Conservation (phyloP, 2,329 filamentous ascomycete species). For the Chalara sp. region DNA sequence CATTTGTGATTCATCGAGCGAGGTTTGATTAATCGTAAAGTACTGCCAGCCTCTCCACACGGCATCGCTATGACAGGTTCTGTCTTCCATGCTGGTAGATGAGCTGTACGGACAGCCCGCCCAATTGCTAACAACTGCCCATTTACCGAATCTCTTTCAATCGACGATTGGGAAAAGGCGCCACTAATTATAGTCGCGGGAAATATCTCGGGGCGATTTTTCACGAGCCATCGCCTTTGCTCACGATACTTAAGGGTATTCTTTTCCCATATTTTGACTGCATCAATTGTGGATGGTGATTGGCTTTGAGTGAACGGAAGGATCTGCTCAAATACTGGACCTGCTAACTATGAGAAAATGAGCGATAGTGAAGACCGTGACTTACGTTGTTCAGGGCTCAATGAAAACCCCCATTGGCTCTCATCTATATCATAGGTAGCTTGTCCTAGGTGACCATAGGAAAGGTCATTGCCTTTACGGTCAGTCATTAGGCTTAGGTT, state of each 20-base stretch:
- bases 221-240: conserved; percentile 20
- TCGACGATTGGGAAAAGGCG: conserved; percentile 1
- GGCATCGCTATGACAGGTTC: conserved; percentile 20
- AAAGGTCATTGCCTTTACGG: conserved; percentile 36
- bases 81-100: conserved; percentile 10
- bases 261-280: conserved; percentile 4
- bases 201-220: conserved; percentile 18
- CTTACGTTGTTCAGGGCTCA: conserved; percentile 14
- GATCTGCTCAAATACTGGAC: conserved; percentile 19
- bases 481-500: conserved; percentile 27
- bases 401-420: conserved; percentile 25
- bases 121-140: conserved; percentile 20
- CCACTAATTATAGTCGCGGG: conserved; percentile 13
- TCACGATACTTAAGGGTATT: conserved; percentile 5
- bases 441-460: conserved; percentile 46
- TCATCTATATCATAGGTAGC: conserved; percentile 35
- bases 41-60: conserved; percentile 23
- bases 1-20: conserved; percentile 20
- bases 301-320: conserved; percentile 19
- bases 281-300: conserved; percentile 15
- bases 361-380: not conserved
- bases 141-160: conserved; percentile 2
- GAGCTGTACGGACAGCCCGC: conserved; percentile 12
- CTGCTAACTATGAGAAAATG: conserved; percentile 7
- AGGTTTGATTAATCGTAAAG: conserved; percentile 23